These are phyloP conservation scores for Candida argentea DNA, from an alignment of 805 yeast species.

Conservation along the genomic window DNA sequence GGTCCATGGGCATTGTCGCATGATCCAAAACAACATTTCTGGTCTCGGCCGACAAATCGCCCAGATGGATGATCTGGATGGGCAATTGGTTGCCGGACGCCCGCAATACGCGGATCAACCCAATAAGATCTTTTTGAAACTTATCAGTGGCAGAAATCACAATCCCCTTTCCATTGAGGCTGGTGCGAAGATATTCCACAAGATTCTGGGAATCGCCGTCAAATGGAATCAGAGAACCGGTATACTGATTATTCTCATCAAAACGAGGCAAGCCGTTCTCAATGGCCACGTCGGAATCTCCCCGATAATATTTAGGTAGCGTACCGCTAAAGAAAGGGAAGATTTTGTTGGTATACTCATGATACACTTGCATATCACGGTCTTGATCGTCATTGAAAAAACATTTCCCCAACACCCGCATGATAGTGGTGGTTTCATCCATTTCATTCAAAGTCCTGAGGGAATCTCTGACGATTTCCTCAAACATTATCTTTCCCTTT, in stretches of 20 bases:
- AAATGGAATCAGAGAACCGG: constrained; percentile 6
- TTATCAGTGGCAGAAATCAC: constrained; percentile 43
- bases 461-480: too few relatives aligned
- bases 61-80: constrained; percentile 24
- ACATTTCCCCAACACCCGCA: constrained; percentile 23
- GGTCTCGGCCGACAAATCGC: constrained; percentile 17
- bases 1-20: constrained; percentile 10
- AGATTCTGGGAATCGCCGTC: constrained; percentile 8
- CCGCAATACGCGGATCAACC: constrained; percentile 39
- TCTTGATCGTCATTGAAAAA: constrained; percentile 8
- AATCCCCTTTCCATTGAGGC: constrained; percentile 39
- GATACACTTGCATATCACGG: constrained; percentile 6
- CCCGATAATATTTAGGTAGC: constrained; percentile 16
- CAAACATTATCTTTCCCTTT: too few relatives aligned
- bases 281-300: constrained; percentile 2
- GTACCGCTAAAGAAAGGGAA: constrained; percentile 17
- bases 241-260: constrained; percentile 4
- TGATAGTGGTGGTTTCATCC: constrained; percentile 21
- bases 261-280: constrained; percentile 6
- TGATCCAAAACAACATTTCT: constrained; percentile 8
- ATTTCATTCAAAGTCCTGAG: constrained; percentile 11
- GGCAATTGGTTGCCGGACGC: constrained; percentile 42
- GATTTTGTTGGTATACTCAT: constrained; percentile 11
- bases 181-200: constrained; percentile 15
- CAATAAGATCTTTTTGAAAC: constrained; percentile 37